Conservation (phyloP, 495 filamentous ascomycete genomes). For the Aspergillus campestris region DNA sequence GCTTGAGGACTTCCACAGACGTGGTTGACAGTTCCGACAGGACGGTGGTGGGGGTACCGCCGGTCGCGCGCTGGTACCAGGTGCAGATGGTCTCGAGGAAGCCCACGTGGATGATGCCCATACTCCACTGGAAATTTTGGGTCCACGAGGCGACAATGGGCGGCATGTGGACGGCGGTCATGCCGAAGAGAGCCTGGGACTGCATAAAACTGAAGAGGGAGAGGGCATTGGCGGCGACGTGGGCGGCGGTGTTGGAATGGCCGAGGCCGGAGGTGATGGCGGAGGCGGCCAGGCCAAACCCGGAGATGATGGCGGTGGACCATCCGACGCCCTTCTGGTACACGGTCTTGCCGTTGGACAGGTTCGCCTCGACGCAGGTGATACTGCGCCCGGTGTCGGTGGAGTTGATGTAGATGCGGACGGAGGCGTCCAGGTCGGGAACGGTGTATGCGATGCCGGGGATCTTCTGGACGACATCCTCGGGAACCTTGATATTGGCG, state of each 20-base stretch:
- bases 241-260: slow-evolving; percentile 93
- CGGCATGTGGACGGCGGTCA: slow-evolving; percentile 76
- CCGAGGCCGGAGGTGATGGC: slow-evolving; percentile 75
- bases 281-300: slow-evolving; percentile 72
- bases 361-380: slow-evolving; percentile 78
- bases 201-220: slow-evolving; percentile 96
- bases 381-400: slow-evolving; percentile 53
- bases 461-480: slow-evolving; percentile 51
- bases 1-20: slow-evolving; percentile 81
- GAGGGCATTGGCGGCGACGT: slow-evolving; percentile 86
- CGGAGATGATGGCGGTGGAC: slow-evolving; percentile 79
- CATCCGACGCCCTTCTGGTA: slow-evolving; percentile 84
- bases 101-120: slow-evolving; percentile 85
- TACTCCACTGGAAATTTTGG: slow-evolving; percentile 97
- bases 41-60: slow-evolving; percentile 75
- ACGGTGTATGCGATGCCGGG: slow-evolving; percentile 80
- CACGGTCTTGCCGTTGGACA: slow-evolving; percentile 92
- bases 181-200: slow-evolving; percentile 88
- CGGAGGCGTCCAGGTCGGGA: slow-evolving; percentile 81
- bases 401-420: slow-evolving; percentile 68
- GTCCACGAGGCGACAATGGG: slow-evolving; percentile 92
- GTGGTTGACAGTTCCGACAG: slow-evolving; percentile 63
- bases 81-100: slow-evolving; percentile 86
- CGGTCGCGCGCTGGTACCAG: slow-evolving; percentile 95
- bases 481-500: slow-evolving; percentile 55